phyloP scores from a whole-genome alignment of 306 rosid genomes.

The Senna siamea region DNA sequence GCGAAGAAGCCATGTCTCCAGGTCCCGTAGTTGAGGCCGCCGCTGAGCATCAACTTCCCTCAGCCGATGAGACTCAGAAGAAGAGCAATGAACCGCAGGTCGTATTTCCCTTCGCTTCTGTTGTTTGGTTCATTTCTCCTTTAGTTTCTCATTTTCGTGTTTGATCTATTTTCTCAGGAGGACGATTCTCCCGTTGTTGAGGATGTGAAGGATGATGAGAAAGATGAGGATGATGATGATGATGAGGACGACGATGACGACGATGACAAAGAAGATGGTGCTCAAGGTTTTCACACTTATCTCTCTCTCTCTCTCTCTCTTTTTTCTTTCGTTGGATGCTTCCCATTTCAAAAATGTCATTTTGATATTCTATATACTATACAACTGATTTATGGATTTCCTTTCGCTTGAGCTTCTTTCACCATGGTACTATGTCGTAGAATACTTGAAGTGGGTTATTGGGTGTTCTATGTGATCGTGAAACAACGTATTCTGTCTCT shows the following conservation, averaged over 20 bases:
- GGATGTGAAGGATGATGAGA: constrained; percentile 74
- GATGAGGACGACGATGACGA: constrained; percentile 67
- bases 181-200: constrained; percentile 68
- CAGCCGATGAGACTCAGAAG: constrained; percentile 48
- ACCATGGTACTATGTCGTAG: neutral
- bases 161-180: constrained; percentile 37
- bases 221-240: constrained; percentile 53
- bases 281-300: constrained; percentile 46
- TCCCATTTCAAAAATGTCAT: neutral
- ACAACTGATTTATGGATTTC: neutral
- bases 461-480: neutral
- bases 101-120: neutral
- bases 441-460: neutral
- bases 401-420: neutral
- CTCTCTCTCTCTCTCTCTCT: too few species aligned
- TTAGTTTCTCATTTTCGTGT: neutral
- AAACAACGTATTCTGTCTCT: neutral
- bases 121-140: neutral
- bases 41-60: constrained; percentile 41
- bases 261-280: constrained; percentile 64
- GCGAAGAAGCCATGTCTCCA: constrained; percentile 61
- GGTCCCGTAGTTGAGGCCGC: constrained; percentile 66
- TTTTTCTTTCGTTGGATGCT: neutral
- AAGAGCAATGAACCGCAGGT: constrained; percentile 54
- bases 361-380: neutral